Conservation (phyloP, 2,329 filamentous ascomycete species). For the Didymella arachidicola region DNA sequence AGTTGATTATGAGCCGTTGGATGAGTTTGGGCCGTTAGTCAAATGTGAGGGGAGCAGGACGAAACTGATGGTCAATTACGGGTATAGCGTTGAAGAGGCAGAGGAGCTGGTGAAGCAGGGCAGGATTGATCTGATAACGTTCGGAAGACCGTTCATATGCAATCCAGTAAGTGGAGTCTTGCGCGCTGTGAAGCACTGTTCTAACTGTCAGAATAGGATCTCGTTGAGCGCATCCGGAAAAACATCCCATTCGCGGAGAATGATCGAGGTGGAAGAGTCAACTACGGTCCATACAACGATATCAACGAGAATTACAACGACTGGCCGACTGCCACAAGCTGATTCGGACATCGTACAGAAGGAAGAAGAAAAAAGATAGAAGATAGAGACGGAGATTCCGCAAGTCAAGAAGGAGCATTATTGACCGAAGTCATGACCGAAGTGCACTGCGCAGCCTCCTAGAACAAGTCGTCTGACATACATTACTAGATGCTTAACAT, state of each 20-base stretch:
- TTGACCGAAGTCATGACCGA: background rate
- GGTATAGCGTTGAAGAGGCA: constrained; percentile 35
- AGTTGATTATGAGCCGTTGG: constrained; percentile 25
- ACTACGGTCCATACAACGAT: constrained; percentile 34
- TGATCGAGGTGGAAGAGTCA: constrained; percentile 29
- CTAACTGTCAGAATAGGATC: constrained; percentile 11
- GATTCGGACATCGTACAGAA: background rate
- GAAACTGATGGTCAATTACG: constrained; percentile 36
- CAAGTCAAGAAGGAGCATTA: background rate
- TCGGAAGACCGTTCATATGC: constrained; percentile 35
- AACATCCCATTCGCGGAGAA: constrained; percentile 29
- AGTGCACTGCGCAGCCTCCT: background rate
- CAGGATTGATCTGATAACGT: constrained; percentile 32
- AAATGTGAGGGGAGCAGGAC: constrained; percentile 39
- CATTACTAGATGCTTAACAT: too few relatives aligned
- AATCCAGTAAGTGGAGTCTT: constrained; percentile 24
- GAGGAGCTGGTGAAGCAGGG: constrained; percentile 22
- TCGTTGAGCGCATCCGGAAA: constrained; percentile 24
- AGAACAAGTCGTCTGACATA: background rate
- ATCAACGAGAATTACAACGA: constrained; percentile 15
- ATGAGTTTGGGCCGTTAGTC: constrained; percentile 34
- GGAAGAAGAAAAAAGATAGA: background rate
- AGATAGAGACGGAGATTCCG: background rate
- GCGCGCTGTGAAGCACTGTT: background rate
- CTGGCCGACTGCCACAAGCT: constrained; percentile 5